phyloP scores from a whole-genome alignment of 176 grass and related monocot species.

The Metroxylon sagu region DNA sequence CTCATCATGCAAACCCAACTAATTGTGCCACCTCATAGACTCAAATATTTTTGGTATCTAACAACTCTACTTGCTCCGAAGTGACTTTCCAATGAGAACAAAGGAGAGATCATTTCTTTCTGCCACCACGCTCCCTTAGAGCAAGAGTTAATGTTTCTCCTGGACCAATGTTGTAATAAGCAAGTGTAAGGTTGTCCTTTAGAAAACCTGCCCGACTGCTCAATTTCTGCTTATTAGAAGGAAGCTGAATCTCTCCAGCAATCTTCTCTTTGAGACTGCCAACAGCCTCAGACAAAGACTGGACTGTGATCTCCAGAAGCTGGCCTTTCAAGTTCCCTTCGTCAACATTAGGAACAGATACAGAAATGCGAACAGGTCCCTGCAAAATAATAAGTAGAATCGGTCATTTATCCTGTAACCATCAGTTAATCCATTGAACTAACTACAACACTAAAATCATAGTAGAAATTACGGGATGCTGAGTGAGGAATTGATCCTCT shows the following conservation, averaged over 20 bases:
- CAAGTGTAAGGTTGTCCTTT: constrained; percentile 92
- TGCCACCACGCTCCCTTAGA: constrained; percentile 94
- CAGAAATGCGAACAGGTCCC: constrained; percentile 62
- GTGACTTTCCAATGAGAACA: too few relatives aligned
- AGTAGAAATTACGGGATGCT: constrained; percentile 56
- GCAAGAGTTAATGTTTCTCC: constrained; percentile 67
- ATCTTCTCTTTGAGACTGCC: constrained; percentile 95
- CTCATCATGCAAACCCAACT: too few relatives aligned
- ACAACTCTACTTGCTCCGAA: too few relatives aligned
- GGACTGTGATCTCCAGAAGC: constrained; percentile 65
- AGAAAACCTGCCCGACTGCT: constrained; percentile 76
- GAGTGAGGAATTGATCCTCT: constrained; percentile 72
- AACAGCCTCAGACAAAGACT: constrained; percentile 71
- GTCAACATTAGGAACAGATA: constrained; percentile 83
- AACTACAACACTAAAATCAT: not conserved
- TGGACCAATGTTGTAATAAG: constrained; percentile 88
- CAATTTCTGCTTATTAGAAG: constrained; percentile 95
- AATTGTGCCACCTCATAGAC: too few relatives aligned
- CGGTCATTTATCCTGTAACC: too few relatives aligned
- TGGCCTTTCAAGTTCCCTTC: constrained; percentile 86
- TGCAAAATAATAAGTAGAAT: constrained; percentile 13
- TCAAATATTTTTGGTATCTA: too few relatives aligned
- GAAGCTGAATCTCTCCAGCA: constrained; percentile 92
- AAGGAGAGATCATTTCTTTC: constrained; percentile 64
- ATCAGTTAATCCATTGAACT: not conserved